Conservation (phyloP, 2,329 filamentous ascomycete genomes). For the Fusarium sacchari region DNA sequence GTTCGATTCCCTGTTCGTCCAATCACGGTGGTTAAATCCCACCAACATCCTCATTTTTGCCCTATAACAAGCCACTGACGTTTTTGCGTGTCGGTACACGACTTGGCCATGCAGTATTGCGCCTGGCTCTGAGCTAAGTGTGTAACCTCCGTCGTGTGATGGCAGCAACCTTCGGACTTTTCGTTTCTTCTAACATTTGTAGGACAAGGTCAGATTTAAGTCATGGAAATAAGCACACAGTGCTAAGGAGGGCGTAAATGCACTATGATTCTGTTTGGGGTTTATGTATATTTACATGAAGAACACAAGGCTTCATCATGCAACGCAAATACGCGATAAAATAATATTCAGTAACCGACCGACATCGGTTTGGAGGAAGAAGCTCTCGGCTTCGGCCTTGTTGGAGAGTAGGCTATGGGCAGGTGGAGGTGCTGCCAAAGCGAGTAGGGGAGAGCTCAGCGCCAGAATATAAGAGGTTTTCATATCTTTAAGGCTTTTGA, state of each 20-base stretch:
- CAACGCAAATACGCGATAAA: neutral
- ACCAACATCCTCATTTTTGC: neutral
- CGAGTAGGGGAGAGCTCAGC: neutral
- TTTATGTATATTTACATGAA: neutral
- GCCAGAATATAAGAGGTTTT: neutral
- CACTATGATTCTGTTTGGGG: neutral
- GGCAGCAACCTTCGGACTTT: neutral
- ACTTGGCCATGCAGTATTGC: no score
- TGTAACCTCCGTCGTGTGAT: neutral
- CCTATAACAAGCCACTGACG: neutral
- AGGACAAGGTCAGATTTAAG: neutral
- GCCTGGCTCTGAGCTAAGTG: neutral
- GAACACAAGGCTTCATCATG: no score
- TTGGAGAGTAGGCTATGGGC: neutral
- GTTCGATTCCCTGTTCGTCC: constrained; percentile 4
- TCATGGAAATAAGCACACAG: neutral
- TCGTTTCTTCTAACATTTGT: no score
- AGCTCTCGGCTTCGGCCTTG: neutral
- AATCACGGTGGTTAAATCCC: neutral
- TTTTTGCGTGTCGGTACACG: no score
- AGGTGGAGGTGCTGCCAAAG: neutral
- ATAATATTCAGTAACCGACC: neutral
- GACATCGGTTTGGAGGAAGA: neutral
- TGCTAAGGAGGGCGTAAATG: no score
- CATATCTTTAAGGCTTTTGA: neutral